phyloP scores from a whole-genome alignment of 1,284 basidiomycete genomes.

The Cutaneotrichosporon daszewskae region DNA sequence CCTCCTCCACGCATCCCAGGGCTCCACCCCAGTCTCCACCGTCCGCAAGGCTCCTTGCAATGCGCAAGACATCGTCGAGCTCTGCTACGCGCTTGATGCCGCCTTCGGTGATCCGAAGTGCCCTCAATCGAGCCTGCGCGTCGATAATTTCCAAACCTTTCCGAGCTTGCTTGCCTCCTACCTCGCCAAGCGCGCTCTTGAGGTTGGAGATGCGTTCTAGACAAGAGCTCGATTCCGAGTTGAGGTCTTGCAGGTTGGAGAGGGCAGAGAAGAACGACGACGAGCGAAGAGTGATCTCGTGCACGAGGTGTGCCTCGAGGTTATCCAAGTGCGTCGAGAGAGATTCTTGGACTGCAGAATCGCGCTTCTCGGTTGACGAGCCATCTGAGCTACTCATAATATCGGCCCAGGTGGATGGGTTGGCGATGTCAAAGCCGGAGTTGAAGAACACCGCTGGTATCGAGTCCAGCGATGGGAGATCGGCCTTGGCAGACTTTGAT shows the following conservation, averaged over 20 bases:
- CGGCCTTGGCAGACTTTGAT: conserved; percentile 17
- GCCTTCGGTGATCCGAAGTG: conserved; percentile 57
- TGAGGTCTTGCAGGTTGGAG: conserved; percentile 85
- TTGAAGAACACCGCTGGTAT: conserved; percentile 80
- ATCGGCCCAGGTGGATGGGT: conserved; percentile 72
- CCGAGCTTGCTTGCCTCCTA: conserved; percentile 70
- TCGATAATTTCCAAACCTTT: conserved; percentile 69
- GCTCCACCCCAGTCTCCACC: conserved; percentile 82
- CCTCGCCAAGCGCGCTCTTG: conserved; percentile 63
- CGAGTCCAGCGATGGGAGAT: conserved; percentile 60
- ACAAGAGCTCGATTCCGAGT: conserved; percentile 79
- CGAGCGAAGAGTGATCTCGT: conserved; percentile 84
- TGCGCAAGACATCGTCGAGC: conserved; percentile 66
- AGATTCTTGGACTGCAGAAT: conserved; percentile 75
- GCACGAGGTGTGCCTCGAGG: conserved; percentile 88
- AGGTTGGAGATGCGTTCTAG: conserved; percentile 69
- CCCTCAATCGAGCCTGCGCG: conserved; percentile 59
- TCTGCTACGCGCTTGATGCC: conserved; percentile 63
- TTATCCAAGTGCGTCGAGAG: conserved; percentile 90
- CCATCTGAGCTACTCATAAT: conserved; percentile 51
- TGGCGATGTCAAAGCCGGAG: conserved; percentile 72
- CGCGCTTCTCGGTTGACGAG: conserved; percentile 35
- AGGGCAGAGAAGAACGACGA: conserved; percentile 95
- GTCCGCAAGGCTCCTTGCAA: conserved; percentile 64
- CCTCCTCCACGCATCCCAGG: conserved; percentile 65